These are phyloP conservation scores for Termitomyces sp. DNA, from an alignment of 768 basidiomycete species.

Conservation along the genomic window DNA sequence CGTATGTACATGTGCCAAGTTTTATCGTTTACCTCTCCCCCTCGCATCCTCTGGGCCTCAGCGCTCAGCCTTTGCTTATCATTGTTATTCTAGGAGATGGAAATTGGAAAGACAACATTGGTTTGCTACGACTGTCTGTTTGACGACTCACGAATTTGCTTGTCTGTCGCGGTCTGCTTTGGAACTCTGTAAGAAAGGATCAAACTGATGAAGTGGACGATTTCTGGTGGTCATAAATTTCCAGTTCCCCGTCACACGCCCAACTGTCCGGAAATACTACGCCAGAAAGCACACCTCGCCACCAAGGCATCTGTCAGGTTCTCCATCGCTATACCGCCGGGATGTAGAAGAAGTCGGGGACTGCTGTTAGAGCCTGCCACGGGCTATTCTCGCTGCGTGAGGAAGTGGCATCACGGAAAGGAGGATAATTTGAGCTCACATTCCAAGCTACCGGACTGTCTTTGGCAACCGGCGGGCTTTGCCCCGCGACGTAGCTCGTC, in stretches of 20 bases:
- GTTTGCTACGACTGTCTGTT: not conserved
- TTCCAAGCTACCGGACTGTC: conserved; percentile 18
- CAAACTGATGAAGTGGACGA: too few species aligned
- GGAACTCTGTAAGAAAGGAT: too few species aligned
- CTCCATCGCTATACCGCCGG: conserved; percentile 20
- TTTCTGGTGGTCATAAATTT: too few species aligned
- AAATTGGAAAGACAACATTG: not conserved
- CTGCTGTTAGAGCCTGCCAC: conserved; percentile 15
- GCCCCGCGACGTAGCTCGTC: conserved; percentile 31
- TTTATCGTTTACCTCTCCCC: too few species aligned
- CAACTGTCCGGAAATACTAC: conserved; percentile 16
- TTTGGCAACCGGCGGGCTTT: conserved; percentile 24
- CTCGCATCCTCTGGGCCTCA: not conserved
- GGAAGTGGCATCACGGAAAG: not conserved
- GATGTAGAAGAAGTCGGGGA: conserved; percentile 26
- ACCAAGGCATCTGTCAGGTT: conserved; percentile 10
- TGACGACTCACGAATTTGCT: too few species aligned
- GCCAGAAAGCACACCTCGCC: conserved; percentile 26
- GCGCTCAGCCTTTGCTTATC: not conserved
- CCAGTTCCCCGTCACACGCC: conserved; percentile 10
- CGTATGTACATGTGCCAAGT: too few species aligned
- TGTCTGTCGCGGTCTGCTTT: too few species aligned
- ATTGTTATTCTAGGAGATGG: conserved; percentile 1
- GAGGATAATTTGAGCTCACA: conserved; percentile 13
- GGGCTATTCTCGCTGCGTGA: conserved; percentile 5